Evolutionary conservation across 371 early-diverging fungal species (phyloP), one percentile per base, ranked within the genome.

Genomic region (Mortierella polycephala): DNA sequence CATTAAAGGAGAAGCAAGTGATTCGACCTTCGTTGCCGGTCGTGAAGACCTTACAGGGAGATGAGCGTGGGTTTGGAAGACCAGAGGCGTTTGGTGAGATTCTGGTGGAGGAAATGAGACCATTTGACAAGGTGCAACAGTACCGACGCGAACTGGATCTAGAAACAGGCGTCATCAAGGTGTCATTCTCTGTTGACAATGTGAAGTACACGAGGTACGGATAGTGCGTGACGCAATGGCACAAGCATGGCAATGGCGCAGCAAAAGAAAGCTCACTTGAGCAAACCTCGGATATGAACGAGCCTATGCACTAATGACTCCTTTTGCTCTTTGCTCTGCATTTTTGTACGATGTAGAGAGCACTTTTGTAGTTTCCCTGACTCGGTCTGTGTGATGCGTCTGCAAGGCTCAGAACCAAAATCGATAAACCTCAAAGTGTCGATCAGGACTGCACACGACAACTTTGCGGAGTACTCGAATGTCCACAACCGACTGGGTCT

Each of bases 321-420:
- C 41, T 20, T 49, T 47, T 49, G 30, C 30, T 30, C 30, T 30
- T 30, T 30, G 30, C 30, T 30, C 30, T 30, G 30, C 30, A 30
- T 2, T 58, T 57, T n/a, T 45, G 9, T 10, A 45, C 40, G 3
- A 20, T 56, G n/a, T 59, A 79, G 80, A 42, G 80, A 79, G 57
- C 69, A 79, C 54, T 79, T 72, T 66, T 79, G 80, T 57, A 79
- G 80, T 23, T 62, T 44, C 60, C 70, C 70, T 1, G 80, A 79
- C 9, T 53, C 64, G 1, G 59, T 73, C 21, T 79, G 80, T 42
- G 56, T 73, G 5, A 66, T 79, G 73, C 65, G 80, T 39, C 54
- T 79, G 3, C 50, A 57, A 39, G 62, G 57, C 23, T 72, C 73
- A 7, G 45, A 54, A 55, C 80, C 80, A 18, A 79, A 73, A 41